phyloP scores from a whole-genome alignment of 257 asterid species.

The Fraxinus excelsior region DNA sequence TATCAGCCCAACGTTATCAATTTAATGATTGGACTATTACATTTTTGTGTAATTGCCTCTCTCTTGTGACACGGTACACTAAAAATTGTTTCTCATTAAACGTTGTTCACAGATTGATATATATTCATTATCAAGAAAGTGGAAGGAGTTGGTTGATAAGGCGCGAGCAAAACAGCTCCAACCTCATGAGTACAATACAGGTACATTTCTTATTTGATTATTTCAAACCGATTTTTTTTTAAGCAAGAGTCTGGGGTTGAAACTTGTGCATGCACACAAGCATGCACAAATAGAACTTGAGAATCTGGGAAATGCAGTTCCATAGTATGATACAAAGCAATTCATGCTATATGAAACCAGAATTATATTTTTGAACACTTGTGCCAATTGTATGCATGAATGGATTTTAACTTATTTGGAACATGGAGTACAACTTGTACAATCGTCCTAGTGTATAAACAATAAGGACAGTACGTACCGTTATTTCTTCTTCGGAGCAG shows the following conservation, averaged over 20 bases:
- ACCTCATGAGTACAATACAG: slow-evolving; percentile 86
- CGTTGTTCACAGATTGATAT: slow-evolving; percentile 63
- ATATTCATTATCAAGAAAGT: slow-evolving; percentile 85
- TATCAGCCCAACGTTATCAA: background rate
- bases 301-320: background rate
- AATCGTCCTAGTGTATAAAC: too few species aligned
- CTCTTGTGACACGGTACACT: slow-evolving; percentile 5
- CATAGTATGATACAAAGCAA: background rate
- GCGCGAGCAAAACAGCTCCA: slow-evolving; percentile 97
- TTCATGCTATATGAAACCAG: background rate
- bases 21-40: slow-evolving; percentile 16
- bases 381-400: background rate
- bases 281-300: background rate
- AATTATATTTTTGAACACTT: too few species aligned
- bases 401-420: background rate
- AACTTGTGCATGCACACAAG: background rate
- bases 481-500: background rate
- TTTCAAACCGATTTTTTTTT: background rate
- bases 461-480: too few species aligned
- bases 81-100: slow-evolving; percentile 7
- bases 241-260: background rate
- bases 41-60: background rate
- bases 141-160: slow-evolving; percentile 97
- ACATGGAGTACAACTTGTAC: too few species aligned
- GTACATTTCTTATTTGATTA: slow-evolving; percentile 33